Evolutionary conservation across 148 eudicot species (phyloP), one percentile per base, ranked within the genome.

Genomic region (Vaccinium corymbosum): DNA sequence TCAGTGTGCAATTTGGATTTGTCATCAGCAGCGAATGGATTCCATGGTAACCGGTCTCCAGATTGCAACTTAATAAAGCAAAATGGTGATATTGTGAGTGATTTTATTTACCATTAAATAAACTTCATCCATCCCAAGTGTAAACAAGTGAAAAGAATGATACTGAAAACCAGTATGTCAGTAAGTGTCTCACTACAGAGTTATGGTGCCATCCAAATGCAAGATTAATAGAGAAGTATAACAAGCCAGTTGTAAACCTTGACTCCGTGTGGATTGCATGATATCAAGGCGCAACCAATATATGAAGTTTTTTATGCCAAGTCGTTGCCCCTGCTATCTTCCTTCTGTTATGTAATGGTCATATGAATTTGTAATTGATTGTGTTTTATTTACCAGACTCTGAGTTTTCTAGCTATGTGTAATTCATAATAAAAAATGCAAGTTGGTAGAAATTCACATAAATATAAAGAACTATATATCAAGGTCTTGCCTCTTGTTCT

Each of bases 1-100:
- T 83, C 86, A 46, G 78, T 81, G 27, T 84, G 78, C 76, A 84
- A 84, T 83, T 76, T 50, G 57, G 75, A 80, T 77, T 42, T 85
- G 70, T 61, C 90, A 42, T 83, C 88, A 46, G 74, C 57, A 62
- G 91, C 83, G 38, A 82, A 64, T 13, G 78, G 75, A 32, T 85
- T 85, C 42, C 81, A 84, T 46, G 91, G 89, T 87, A 90, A 90
- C 66, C 91, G 84, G 55, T 83, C 83, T 89, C 85, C 89, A 32
- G 77, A 84, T 79, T 51, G 78, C 52, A 80, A 84, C 76, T 53
- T 84, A 61, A 38, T 53, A 49, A 87, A 87, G 52, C 88, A 87
- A 59, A 90, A 87, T 61, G 87, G 61, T 49, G 86, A 86, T 85
- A 83, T 92, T 76, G 98, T 77, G 51, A 25, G 59, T 48, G 32